A percentile compares a stretch with the other conserved stretches of the same genome.
Conservation (phyloP, 1,284 basidiomycete species). For the Lentinus polychrous region DNA sequence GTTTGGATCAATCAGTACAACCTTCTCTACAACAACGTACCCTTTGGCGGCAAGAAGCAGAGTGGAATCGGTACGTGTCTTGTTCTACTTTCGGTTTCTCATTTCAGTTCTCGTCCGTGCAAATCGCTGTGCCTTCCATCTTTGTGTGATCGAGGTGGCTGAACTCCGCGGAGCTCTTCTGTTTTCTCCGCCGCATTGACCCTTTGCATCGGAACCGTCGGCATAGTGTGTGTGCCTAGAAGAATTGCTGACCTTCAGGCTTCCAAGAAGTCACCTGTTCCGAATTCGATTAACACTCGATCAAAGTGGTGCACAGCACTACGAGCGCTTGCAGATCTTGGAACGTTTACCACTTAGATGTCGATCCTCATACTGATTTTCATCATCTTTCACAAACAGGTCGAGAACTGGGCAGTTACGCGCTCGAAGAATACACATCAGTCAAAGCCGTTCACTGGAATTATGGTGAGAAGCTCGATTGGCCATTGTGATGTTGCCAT, state of each 20-base stretch:
- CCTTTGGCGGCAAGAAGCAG: constrained; percentile 92
- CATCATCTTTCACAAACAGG: constrained; percentile 33
- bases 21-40: constrained; percentile 73
- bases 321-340: not conserved
- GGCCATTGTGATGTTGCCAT: constrained; percentile 52
- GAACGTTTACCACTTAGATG: constrained; percentile 11
- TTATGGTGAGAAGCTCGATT: constrained; percentile 72
- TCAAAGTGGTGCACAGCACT: not conserved
- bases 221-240: too few relatives aligned
- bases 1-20: constrained; percentile 91
- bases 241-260: too few relatives aligned
- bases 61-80: constrained; percentile 52
- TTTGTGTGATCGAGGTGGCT: too few relatives aligned
- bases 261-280: too few relatives aligned
- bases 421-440: constrained; percentile 78
- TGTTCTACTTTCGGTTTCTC: not conserved
- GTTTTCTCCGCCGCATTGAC: too few relatives aligned
- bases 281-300: too few relatives aligned
- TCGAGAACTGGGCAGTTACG: constrained; percentile 85
- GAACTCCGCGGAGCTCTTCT: too few relatives aligned
- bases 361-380: constrained; percentile 4
- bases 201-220: too few relatives aligned
- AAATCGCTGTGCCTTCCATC: too few relatives aligned
- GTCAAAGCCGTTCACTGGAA: constrained; percentile 88
- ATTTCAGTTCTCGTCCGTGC: too few relatives aligned